A percentile compares a stretch with the other conserved stretches of the same genome.
These are phyloP conservation scores for Eimeria sp. DNA, from an alignment of 169 alveolate genomes.

Conservation along the genomic window DNA sequence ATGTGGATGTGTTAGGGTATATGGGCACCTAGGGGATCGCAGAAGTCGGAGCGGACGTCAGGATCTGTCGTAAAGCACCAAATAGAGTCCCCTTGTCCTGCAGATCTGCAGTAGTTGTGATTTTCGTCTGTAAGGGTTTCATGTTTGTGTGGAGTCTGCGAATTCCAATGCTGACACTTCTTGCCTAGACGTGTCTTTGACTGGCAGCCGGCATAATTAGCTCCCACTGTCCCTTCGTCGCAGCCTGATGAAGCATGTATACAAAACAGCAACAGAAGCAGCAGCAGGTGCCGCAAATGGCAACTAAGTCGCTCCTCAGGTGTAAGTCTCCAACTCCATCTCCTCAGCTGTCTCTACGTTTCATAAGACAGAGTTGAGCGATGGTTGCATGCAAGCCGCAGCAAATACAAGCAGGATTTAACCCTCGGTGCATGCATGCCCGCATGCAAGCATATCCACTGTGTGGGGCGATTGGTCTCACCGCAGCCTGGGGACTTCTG, in stretches of 20 bases:
- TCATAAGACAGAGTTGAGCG: background rate
- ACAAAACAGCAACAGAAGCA: background rate
- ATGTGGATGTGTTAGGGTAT: background rate
- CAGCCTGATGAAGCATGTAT: background rate
- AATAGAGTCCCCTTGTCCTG: conserved; percentile 9
- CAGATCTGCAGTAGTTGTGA: conserved; percentile 75
- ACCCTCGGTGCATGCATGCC: background rate
- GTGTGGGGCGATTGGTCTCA: conserved; percentile 29
- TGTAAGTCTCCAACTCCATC: too few species aligned
- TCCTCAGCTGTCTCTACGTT: too few species aligned
- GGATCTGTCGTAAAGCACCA: conserved; percentile 80
- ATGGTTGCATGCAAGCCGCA: background rate
- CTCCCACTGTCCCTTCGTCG: conserved; percentile 5
- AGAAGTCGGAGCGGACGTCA: conserved; percentile 56
- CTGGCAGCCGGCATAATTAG: conserved; percentile 70
- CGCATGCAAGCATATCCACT: background rate
- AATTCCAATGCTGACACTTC: conserved; percentile 58
- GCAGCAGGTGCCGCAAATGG: background rate
- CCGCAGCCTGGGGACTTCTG: background rate
- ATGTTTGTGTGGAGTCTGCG: conserved; percentile 70
- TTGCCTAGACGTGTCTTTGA: conserved; percentile 57
- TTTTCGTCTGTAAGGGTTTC: background rate
- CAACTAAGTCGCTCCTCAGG: too few species aligned
- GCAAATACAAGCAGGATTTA: background rate
- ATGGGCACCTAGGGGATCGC: conserved; percentile 75